Evolutionary conservation across 2,329 filamentous ascomycete species (phyloP), one percentile per base, ranked within the genome.

Genomic region (Monosporascus sp.): DNA sequence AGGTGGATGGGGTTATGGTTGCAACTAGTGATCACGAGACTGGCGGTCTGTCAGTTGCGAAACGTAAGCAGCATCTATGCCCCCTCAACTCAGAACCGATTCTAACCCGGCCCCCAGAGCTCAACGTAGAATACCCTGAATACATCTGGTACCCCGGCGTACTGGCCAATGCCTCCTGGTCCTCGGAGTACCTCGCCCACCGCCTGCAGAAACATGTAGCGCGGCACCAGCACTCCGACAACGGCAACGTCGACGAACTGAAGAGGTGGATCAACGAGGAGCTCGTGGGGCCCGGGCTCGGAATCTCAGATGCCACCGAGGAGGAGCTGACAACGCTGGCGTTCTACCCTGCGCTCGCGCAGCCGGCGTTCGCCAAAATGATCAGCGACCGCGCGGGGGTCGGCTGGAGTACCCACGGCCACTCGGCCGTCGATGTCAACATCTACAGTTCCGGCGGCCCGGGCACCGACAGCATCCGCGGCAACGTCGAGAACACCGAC

Each of bases 11-110:
- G 26, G 81, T 97, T 9, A 80, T 99, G 62, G 88, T 99, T 43
- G 85, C 85, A 55, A 99, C 94, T 3, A 96, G 90, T 54, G 94
- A 99, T 71, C 94, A 99, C 69, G 94, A 99, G 70, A 99, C 94
- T 1, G 94, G 94, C 28, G 94, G 94, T 44, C 78, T 99, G 3
- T 80, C 91, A 2, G 84, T 87, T 18, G 93, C 92, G 26, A 81
- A 90, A 62, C 94, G 84, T 86, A 77, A 65, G 81, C 70, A 20
- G 14, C 18, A n/a, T 17, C 7, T 18, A 14, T 7, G 49, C 17
- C 5, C 45, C 48, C 53, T 35, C 53, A 52, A 46, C 51, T 50
- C 28, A 8, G 11, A 70, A 73, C 85, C 35, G 74, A 84, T 63
- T 61, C 77, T 41, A 68, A 64, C 57, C 26, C 60, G 47, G 9